Percentiles rank a stretch among this genome's conserved stretches.
phyloP scores from a whole-genome alignment of 768 basidiomycete genomes.

The Phaeotremella skinneri region DNA sequence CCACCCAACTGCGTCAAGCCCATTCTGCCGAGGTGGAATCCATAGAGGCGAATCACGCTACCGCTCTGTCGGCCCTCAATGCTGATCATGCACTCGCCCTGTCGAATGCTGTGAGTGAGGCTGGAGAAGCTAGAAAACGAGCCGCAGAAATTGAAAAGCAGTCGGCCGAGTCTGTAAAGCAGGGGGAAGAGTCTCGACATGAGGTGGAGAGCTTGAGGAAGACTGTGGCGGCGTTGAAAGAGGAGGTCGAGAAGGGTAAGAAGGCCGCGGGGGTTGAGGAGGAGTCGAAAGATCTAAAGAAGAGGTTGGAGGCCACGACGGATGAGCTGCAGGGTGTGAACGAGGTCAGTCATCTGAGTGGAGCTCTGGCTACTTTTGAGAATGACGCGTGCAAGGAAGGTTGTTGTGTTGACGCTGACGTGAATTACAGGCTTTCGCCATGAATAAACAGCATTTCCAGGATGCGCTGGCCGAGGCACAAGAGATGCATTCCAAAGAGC shows the following conservation, averaged over 20 bases:
- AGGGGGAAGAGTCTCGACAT: slow-evolving; percentile 8
- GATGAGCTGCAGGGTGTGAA: slow-evolving; percentile 34
- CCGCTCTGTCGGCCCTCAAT: slow-evolving; percentile 13
- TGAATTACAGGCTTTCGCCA: slow-evolving; percentile 29
- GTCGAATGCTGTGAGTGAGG: slow-evolving; percentile 2
- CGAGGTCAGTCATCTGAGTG: slow-evolving; percentile 17
- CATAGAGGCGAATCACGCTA: slow-evolving; percentile 21
- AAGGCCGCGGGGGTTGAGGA: slow-evolving; percentile 13
- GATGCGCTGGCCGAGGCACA: slow-evolving; percentile 22
- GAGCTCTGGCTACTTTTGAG: neutral
- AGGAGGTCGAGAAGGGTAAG: slow-evolving; percentile 12
- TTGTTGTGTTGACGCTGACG: neutral
- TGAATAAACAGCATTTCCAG: slow-evolving; percentile 42
- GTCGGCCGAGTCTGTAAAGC: slow-evolving; percentile 2
- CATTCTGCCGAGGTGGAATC: slow-evolving; percentile 31
- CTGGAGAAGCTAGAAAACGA: neutral
- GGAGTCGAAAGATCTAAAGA: slow-evolving; percentile 17
- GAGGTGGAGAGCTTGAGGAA: slow-evolving; percentile 10
- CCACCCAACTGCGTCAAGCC: slow-evolving; percentile 19
- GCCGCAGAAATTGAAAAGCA: neutral
- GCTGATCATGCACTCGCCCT: slow-evolving; percentile 17
- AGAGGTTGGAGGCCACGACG: slow-evolving; percentile 19
- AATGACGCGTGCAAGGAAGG: no score
- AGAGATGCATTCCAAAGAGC: slow-evolving; percentile 17
- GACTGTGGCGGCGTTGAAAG: neutral